Conservation (phyloP, 306 rosid species). For the Medicago truncatula region MtrunA17r5.0-ANR NC_053046.1:44728501-44729000, state of each 20-base stretch:
- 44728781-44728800: slow-evolving; percentile 88
- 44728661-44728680: slow-evolving; percentile 49
- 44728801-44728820: slow-evolving; percentile 76
- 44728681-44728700: slow-evolving; percentile 46
- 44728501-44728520: slow-evolving; percentile 95
- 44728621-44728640: slow-evolving; percentile 48
- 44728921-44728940: slow-evolving; percentile 77
- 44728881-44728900: slow-evolving; percentile 77
- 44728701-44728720: slow-evolving; percentile 63
- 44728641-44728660: slow-evolving; percentile 44
- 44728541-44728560: slow-evolving; percentile 92
- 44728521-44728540: slow-evolving; percentile 94
- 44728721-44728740: slow-evolving; percentile 77
- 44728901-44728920: slow-evolving; percentile 72
- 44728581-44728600: slow-evolving; percentile 42
- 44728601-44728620: slow-evolving; percentile 38
- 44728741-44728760: slow-evolving; percentile 55
- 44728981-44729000: slow-evolving; percentile 61
- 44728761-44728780: slow-evolving; percentile 52
- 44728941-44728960: slow-evolving; percentile 63
- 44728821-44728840: slow-evolving; percentile 65
- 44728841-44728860: slow-evolving; percentile 82
- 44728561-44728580: slow-evolving; percentile 69
- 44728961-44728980: slow-evolving; percentile 57
- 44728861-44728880: slow-evolving; percentile 84